Evolutionary conservation across 371 early-diverging fungal genomes (phyloP).

Genomic region (Conidiobolus incongruus): DNA sequence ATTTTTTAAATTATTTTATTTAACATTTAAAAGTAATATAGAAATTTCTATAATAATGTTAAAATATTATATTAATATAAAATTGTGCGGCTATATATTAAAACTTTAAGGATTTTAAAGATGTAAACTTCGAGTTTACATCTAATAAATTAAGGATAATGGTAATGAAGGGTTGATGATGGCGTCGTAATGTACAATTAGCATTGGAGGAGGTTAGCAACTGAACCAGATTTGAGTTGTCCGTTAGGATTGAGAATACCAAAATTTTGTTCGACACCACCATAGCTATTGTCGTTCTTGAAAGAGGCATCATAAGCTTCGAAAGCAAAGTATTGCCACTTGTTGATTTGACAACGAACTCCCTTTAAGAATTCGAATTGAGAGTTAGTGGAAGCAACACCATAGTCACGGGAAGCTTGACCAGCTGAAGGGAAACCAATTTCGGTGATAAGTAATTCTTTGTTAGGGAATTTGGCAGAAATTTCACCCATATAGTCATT

Average conservation of each 20-base stretch:
- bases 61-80: too few species aligned
- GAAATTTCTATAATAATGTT: too few species aligned
- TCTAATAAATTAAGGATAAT: too few species aligned
- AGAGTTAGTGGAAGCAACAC: neutral
- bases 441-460: neutral
- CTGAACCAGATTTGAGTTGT: neutral
- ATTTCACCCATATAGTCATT: neutral
- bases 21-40: too few species aligned
- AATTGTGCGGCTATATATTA: too few species aligned
- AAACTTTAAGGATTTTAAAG: too few species aligned
- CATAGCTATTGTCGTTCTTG: neutral
- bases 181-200: too few species aligned
- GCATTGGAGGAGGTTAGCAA: too few species aligned
- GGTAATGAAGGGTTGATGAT: too few species aligned
- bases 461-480: neutral
- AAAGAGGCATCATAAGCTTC: conserved; percentile 2
- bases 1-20: too few species aligned
- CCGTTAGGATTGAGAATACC: neutral
- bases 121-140: too few species aligned
- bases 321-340: neutral
- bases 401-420: neutral
- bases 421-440: neutral
- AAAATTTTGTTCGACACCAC: conserved; percentile 2
- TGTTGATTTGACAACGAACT: neutral
- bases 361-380: neutral